A percentile compares a stretch with the other conserved stretches of the same genome.
These are phyloP conservation scores for Spathaspora sp. DNA, from an alignment of 1,139 yeast genomes.

Conservation along the genomic window DNA sequence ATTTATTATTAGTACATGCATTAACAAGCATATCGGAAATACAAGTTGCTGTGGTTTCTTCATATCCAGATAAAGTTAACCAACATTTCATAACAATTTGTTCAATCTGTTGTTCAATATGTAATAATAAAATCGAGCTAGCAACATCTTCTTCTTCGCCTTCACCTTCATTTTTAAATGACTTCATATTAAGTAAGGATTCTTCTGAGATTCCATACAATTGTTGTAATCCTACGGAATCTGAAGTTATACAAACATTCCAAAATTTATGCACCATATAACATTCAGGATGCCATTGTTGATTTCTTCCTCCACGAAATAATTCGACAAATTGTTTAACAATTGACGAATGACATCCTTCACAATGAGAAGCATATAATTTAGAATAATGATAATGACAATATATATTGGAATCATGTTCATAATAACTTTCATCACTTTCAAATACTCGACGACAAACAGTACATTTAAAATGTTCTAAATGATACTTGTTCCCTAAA, in stretches of 20 bases:
- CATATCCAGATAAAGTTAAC: constrained; percentile 85
- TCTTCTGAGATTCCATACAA: constrained; percentile 16
- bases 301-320: constrained; percentile 87
- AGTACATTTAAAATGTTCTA: constrained; percentile 92
- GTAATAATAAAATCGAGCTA: constrained; percentile 51
- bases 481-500: constrained; percentile 86
- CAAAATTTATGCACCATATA: constrained; percentile 97
- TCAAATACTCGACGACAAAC: constrained; percentile 88
- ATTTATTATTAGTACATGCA: constrained; percentile 76
- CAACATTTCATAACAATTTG: constrained; percentile 76
- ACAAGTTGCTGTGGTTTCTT: constrained; percentile 89
- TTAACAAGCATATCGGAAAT: constrained; percentile 89
- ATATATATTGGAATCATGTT: constrained; percentile 77
- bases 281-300: constrained; percentile 99
- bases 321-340: constrained; percentile 93
- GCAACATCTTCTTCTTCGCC: constrained; percentile 20
- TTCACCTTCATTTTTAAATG: constrained; percentile 6
- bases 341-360: constrained; percentile 89
- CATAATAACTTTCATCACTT: constrained; percentile 89
- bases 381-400: constrained; percentile 92
- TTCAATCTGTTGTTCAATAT: constrained; percentile 66
- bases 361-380: constrained; percentile 83
- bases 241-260: constrained; percentile 81
- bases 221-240: constrained; percentile 53
- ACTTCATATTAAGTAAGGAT: constrained; percentile 19